Percentiles rank a stretch among this genome's conserved stretches.
phyloP scores from a whole-genome alignment of 192 early-diverging fungal species.

The Backusella psychrophila region DNA sequence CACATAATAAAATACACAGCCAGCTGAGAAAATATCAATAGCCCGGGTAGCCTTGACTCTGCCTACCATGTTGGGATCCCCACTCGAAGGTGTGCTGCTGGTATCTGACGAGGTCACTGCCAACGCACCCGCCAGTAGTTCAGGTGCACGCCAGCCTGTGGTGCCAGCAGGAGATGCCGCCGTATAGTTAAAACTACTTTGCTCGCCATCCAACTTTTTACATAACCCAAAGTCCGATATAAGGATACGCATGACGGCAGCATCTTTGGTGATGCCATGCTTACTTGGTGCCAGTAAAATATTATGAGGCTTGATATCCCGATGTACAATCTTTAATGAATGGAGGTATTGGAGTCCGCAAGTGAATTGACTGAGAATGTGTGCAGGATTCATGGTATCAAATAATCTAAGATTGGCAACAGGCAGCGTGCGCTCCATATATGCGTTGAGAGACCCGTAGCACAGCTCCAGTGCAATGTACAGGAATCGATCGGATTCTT shows the following conservation, averaged over 20 bases:
- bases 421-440: conserved; percentile 60
- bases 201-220: conserved; percentile 90
- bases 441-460: conserved; percentile 84
- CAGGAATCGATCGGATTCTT: conserved; percentile 86
- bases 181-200: conserved; percentile 94
- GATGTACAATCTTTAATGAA: conserved; percentile 93
- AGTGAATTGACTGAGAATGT: conserved; percentile 82
- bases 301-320: conserved; percentile 97
- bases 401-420: conserved; percentile 45
- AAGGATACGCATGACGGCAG: conserved; percentile 59
- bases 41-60: conserved; percentile 71
- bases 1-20: conserved; percentile 95
- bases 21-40: conserved; percentile 95
- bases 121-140: conserved; percentile 53
- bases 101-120: conserved; percentile 8
- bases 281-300: conserved; percentile 77
- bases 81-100: neutral
- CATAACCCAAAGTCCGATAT: conserved; percentile 98
- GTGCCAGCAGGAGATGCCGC: conserved; percentile 80
- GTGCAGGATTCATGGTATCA: conserved; percentile 56
- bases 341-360: conserved; percentile 87
- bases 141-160: conserved; percentile 96
- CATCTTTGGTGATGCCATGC: conserved; percentile 32
- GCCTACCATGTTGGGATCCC: conserved; percentile 24
- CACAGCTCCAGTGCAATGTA: conserved; percentile 98